Percentiles rank a stretch among this genome's conserved stretches.
phyloP scores from a whole-genome alignment of 1,139 yeast species.

The Geotrichum candidum region DNA sequence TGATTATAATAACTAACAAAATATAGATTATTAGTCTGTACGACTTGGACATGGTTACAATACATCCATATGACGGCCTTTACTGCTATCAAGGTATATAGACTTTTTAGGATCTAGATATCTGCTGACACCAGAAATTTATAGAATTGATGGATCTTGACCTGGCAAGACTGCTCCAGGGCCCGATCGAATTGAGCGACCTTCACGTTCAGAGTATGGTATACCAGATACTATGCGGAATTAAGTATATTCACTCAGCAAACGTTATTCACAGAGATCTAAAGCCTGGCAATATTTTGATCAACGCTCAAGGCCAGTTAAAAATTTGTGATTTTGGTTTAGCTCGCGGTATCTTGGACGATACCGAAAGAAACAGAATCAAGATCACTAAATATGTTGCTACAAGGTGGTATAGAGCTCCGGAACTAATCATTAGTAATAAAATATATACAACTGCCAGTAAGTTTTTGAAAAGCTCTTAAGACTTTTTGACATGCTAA shows the following conservation, averaged over 20 bases:
- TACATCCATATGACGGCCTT: constrained; percentile 71
- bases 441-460: constrained; percentile 40
- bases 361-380: constrained; percentile 36
- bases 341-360: constrained; percentile 57
- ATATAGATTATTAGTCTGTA: constrained; percentile 57
- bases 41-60: constrained; percentile 63
- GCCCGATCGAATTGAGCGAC: constrained; percentile 65
- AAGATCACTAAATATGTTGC: constrained; percentile 84
- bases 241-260: constrained; percentile 79
- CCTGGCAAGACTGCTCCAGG: constrained; percentile 69
- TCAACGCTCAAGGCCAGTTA: constrained; percentile 61
- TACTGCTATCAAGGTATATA: constrained; percentile 57
- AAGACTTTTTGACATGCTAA: constrained; percentile 6
- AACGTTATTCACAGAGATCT: constrained; percentile 74
- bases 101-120: no score
- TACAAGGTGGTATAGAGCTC: constrained; percentile 94
- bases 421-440: constrained; percentile 70
- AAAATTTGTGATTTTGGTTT: constrained; percentile 87
- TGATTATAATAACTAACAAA: background rate
- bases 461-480: constrained; percentile 10
- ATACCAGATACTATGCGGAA: constrained; percentile 74
- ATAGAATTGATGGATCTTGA: constrained; percentile 73
- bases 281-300: constrained; percentile 78
- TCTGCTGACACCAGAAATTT: background rate
- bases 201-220: constrained; percentile 70